phyloP scores from a whole-genome alignment of 2,329 filamentous ascomycete genomes.

The Neofusicoccum ribis region DNA sequence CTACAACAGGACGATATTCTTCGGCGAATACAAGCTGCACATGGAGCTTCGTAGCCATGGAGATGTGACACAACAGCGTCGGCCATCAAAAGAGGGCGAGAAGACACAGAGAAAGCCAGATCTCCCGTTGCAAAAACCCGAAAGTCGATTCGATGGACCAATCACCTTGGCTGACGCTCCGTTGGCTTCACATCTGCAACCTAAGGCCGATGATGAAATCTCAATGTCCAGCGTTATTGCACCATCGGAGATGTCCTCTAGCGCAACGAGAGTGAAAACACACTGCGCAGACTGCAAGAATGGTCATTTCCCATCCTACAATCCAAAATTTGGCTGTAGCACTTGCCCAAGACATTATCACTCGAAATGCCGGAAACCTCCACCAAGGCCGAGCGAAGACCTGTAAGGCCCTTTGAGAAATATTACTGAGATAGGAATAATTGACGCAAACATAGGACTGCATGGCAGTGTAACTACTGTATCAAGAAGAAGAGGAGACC shows the following conservation, averaged over 20 bases:
- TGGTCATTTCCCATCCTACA: conserved; percentile 3
- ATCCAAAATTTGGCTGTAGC: neutral
- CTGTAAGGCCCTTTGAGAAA: neutral
- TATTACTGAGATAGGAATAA: too few relatives aligned
- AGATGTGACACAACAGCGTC: neutral
- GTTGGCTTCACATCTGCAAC: neutral
- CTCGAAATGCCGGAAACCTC: neutral
- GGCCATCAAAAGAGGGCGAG: neutral
- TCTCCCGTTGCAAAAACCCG: too few relatives aligned
- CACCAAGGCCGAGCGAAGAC: neutral
- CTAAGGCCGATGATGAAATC: conserved; percentile 2
- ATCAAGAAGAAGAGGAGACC: conserved; percentile 5
- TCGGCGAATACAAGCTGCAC: neutral
- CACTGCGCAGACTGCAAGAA: conserved; percentile 14
- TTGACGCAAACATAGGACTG: neutral
- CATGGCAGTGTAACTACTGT: conserved; percentile 8
- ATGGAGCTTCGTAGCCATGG: neutral
- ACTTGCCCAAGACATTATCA: conserved; percentile 6
- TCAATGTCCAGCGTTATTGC: neutral
- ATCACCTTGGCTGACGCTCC: neutral
- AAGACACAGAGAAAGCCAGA: neutral
- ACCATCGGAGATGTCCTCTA: conserved; percentile 7
- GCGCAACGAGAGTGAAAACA: neutral
- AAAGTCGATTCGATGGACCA: neutral
- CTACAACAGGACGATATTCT: neutral